Conservation (phyloP, 225 moss, liverwort and hornwort genomes). For the Sphagnum contortum region DNA sequence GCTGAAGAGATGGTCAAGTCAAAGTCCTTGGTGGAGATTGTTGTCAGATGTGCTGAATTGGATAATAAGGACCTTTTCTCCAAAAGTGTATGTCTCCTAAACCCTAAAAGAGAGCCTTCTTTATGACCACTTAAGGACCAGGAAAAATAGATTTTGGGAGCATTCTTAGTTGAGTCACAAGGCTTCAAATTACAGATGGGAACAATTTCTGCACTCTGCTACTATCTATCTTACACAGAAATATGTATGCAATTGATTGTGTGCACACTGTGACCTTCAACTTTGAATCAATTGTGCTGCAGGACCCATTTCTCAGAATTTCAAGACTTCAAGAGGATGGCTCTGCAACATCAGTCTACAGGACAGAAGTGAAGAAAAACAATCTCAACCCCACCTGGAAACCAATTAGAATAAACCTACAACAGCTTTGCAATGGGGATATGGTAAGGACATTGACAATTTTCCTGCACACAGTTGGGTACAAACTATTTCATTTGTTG, state of each 20-base stretch:
- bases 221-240: too few relatives aligned
- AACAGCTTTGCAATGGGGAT: slow-evolving; percentile 69
- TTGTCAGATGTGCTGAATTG: slow-evolving; percentile 16
- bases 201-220: too few relatives aligned
- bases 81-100: slow-evolving; percentile 29
- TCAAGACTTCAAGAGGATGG: slow-evolving; percentile 57
- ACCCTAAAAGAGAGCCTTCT: too few relatives aligned
- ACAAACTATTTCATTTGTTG: slow-evolving; percentile 1
- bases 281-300: background rate
- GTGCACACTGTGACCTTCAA: too few relatives aligned
- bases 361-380: slow-evolving; percentile 59
- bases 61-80: slow-evolving; percentile 43
- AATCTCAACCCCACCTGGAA: slow-evolving; percentile 64
- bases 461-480: background rate
- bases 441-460: slow-evolving; percentile 18
- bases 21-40: slow-evolving; percentile 38
- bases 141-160: too few relatives aligned
- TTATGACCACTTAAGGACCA: too few relatives aligned
- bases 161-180: too few relatives aligned
- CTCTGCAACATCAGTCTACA: slow-evolving; percentile 45
- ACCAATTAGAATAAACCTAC: slow-evolving; percentile 40
- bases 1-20: slow-evolving; percentile 41
- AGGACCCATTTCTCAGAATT: slow-evolving; percentile 65
- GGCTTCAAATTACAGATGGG: too few relatives aligned
- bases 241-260: too few relatives aligned